Evolutionary conservation across 768 basidiomycete species (phyloP), one percentile per base, ranked within the genome.

Genomic region (Lanmaoa pseudosensibilis): DNA sequence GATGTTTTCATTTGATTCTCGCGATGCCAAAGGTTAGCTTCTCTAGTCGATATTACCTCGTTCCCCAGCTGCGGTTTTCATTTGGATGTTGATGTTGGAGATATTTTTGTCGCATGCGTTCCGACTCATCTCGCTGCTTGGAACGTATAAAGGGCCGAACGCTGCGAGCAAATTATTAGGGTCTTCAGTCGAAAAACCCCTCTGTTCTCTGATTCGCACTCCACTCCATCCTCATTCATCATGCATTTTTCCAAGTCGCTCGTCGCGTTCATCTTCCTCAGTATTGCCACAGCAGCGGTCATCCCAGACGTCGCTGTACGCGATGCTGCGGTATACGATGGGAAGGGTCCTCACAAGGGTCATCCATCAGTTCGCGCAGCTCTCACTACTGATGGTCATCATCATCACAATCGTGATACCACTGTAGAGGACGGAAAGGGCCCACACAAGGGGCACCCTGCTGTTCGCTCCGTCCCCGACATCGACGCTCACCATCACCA

Each of bases 171-270:
- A 41, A 34, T 12, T 1, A 21, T 7, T 41, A 50, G 48, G 18
- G 21, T 10, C 19, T 41, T 41, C 52, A 12, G 27, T 48, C 39
- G 25, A 12, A 44, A 44, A 18, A 23, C 15, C 15, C 18, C 12
- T 13, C 48, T 34, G 36, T 34, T 37, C 40, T 50, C 33, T 40
- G 4, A 19, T 45, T 49, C 32, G 18, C 13, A 21, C 5, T 34
- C 27, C 23, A 1, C 9, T n/a, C 15, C 7, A 30, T 48, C 43
- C 13, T 38, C 21, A 1, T 30, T 51, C 49, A 56, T 56, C 54
- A 59, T 57, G 58, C 58, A 41, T 34, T 48, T 59, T 36, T 15
- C 41, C 25, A 43, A 51, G 10, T 52, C 58, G n/a, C 45, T 59
- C 30, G 5, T 59, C 32, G 54, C 50, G 13, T 52, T 58, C 36